A percentile compares a stretch with the other conserved stretches of the same genome.
Evolutionary conservation across 257 asterid species (phyloP).

Genomic region (Ilex asprella): DNA sequence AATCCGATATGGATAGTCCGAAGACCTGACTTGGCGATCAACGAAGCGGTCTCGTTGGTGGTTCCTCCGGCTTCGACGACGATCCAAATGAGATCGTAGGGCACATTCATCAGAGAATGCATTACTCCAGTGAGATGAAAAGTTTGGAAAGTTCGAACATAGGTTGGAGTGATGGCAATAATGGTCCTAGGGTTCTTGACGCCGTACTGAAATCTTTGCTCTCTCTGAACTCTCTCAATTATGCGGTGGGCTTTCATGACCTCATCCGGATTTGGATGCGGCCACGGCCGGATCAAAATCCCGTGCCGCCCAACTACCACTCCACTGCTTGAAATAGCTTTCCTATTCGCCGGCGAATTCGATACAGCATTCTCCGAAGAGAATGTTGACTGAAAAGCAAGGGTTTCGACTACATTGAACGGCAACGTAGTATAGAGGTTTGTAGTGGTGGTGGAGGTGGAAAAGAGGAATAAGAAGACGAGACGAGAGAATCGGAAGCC

Average conservation of each 20-base stretch:
- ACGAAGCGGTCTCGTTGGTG: constrained; percentile 68
- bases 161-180: constrained; percentile 83
- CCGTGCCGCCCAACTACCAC: constrained; percentile 99
- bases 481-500: constrained; percentile 1
- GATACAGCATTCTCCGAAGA: neutral
- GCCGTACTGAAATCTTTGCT: constrained; percentile 80
- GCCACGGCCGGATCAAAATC: constrained; percentile 93
- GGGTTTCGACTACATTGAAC: neutral
- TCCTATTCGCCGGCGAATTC: neutral
- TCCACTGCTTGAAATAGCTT: constrained; percentile 2
- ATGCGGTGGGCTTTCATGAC: constrained; percentile 85
- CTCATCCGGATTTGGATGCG: constrained; percentile 94
- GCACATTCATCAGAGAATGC: constrained; percentile 92
- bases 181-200: constrained; percentile 68
- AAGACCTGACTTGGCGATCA: constrained; percentile 67
- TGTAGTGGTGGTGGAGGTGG: neutral
- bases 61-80: constrained; percentile 85
- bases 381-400: neutral
- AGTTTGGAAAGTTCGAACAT: constrained; percentile 88
- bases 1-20: constrained; percentile 63
- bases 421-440: neutral
- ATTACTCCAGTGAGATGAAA: constrained; percentile 91
- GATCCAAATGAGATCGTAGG: constrained; percentile 78
- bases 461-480: neutral
- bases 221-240: constrained; percentile 81